Conservation (phyloP, 345 rosid genomes). For the Rhodamnia rubescens region DNA sequence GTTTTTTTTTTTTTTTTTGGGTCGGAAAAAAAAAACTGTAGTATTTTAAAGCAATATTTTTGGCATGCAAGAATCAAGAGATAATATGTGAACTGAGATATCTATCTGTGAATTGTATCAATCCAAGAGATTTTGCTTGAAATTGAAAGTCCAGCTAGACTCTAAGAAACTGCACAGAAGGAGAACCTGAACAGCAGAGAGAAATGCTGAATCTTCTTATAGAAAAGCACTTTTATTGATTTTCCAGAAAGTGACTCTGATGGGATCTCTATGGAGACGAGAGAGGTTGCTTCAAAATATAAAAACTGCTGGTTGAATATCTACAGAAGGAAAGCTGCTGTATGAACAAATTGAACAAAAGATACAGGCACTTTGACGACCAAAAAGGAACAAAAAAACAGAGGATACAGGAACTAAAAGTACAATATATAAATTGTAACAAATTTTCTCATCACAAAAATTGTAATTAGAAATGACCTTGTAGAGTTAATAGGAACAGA, state of each 20-base stretch:
- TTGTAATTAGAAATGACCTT: not conserved
- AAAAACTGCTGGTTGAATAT: not conserved
- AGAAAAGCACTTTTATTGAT: not conserved
- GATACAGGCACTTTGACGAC: not conserved
- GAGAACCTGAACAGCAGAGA: not conserved
- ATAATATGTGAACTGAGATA: not conserved
- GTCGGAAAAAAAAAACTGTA: too few species aligned
- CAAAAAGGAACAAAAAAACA: not conserved
- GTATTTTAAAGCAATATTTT: not conserved
- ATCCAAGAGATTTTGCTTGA: not conserved
- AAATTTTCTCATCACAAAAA: not conserved
- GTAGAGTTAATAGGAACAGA: not conserved
- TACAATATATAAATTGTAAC: not conserved
- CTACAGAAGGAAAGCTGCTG: not conserved
- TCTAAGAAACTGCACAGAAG: not conserved
- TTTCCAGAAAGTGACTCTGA: not conserved
- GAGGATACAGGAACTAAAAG: not conserved
- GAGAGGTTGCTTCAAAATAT: not conserved
- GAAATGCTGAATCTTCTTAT: not conserved
- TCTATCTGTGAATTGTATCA: not conserved
- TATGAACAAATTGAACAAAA: not conserved
- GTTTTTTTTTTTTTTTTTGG: not conserved
- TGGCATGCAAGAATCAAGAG: not conserved
- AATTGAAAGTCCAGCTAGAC: not conserved
- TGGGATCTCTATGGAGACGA: not conserved